Evolutionary conservation across 306 rosid species (phyloP).

Genomic region (Bauhinia variegata): DNA sequence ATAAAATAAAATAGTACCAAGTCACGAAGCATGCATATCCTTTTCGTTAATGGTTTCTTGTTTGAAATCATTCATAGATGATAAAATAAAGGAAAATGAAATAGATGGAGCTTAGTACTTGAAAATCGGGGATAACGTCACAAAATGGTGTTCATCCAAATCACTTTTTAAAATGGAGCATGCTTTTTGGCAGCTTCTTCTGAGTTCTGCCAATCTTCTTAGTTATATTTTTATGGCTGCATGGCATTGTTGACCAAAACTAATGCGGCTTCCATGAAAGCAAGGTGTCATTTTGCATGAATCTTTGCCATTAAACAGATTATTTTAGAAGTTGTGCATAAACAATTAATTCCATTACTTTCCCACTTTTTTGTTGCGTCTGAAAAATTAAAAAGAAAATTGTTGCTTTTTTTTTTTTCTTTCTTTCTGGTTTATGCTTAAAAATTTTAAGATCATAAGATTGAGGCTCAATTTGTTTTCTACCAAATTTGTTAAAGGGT

Average conservation of each 20-base stretch:
- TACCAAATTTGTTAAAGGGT: too few relatives aligned
- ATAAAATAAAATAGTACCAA: too few relatives aligned
- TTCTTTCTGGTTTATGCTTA: too few relatives aligned
- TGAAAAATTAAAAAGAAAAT: too few relatives aligned
- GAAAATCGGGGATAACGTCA: not conserved
- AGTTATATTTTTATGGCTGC: not conserved
- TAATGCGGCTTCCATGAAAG: not conserved
- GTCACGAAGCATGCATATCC: not conserved
- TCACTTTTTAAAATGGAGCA: not conserved
- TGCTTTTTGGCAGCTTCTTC: not conserved
- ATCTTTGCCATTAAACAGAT: not conserved
- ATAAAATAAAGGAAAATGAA: too few relatives aligned
- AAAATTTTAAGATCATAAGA: too few relatives aligned
- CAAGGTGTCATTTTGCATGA: not conserved
- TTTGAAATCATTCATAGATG: not conserved
- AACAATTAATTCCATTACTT: slow-evolving; percentile 1
- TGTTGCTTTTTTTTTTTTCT: too few relatives aligned
- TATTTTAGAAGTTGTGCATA: not conserved
- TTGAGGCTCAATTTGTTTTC: too few relatives aligned
- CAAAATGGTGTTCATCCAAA: not conserved
- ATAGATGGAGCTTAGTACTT: not conserved
- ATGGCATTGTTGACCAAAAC: not conserved
- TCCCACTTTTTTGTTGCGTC: not conserved
- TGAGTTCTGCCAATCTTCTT: too few relatives aligned
- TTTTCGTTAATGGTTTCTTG: not conserved